A percentile compares a stretch with the other conserved stretches of the same genome.
Evolutionary conservation across 768 basidiomycete species (phyloP).

Genomic region (Lactarius evosmus): DNA sequence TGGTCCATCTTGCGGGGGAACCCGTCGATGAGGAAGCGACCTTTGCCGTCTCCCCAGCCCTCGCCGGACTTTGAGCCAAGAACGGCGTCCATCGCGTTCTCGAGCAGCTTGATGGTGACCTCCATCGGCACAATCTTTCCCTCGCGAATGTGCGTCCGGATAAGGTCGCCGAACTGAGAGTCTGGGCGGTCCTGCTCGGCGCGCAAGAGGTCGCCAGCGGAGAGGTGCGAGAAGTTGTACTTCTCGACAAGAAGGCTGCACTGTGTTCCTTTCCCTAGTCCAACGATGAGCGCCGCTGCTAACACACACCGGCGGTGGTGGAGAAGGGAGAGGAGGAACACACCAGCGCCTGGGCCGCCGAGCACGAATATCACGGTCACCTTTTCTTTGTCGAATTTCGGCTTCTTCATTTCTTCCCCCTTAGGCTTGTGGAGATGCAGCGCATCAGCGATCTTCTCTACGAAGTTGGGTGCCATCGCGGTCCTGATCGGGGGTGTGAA

Average conservation of each 20-base stretch:
- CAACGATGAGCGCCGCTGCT: conserved; percentile 4
- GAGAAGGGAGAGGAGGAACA: conserved; percentile 23
- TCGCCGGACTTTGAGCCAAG: conserved; percentile 45
- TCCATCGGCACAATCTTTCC: conserved; percentile 96
- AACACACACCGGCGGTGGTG: not conserved
- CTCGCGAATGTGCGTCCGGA: conserved; percentile 83
- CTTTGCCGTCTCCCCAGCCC: conserved; percentile 68
- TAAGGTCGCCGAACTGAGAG: conserved; percentile 79
- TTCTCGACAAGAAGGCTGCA: conserved; percentile 80
- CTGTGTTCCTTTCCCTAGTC: conserved; percentile 91
- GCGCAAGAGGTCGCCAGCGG: conserved; percentile 96
- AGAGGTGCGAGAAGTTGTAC: conserved; percentile 89
- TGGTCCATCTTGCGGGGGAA: conserved; percentile 99
- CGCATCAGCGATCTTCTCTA: conserved; percentile 42
- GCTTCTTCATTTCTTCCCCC: not conserved
- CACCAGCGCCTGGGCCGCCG: conserved; percentile 95
- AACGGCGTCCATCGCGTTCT: conserved; percentile 81
- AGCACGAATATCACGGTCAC: conserved; percentile 93
- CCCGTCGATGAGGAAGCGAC: conserved; percentile 93
- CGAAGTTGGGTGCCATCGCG: conserved; percentile 39
- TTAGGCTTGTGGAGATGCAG: conserved; percentile 32
- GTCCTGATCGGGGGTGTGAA: conserved; percentile 38
- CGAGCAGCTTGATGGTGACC: conserved; percentile 91
- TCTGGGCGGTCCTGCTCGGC: conserved; percentile 88
- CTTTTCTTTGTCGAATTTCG: conserved; percentile 59